Evolutionary conservation across 139 green algal species (phyloP), one percentile per base, ranked within the genome.

Genomic region (Chlorella sorokiniana): DNA sequence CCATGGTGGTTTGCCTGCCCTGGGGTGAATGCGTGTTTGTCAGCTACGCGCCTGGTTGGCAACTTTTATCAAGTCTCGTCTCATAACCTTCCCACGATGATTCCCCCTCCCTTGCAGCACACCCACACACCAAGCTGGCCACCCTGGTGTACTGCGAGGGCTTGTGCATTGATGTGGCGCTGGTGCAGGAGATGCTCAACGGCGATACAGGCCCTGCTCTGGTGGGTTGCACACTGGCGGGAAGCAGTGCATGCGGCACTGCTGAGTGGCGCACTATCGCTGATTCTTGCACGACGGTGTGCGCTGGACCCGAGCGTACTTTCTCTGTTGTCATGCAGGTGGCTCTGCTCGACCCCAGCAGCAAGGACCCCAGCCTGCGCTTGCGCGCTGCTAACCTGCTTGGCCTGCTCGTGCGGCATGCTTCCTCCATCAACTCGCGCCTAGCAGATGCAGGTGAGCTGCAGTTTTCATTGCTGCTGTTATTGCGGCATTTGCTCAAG

Each of bases 121-220:
- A 84, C 41, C 38, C 35, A 0, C 54, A 80, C 62, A 82, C 82
- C 41, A 90, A 94, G 88, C 87, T 96, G 40, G 98, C 98, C 78
- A 89, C 94, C 75, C 90, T 99, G 65, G 83, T 84, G 40, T 99
- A 98, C 87, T 93, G 98, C 65, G 94, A 98, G 92, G 95, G 91
- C 33, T 85, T 98, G 22, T 95, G 92, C 82, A 76, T 62, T 4
- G 89, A 97, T 85, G 93, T 86, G 31, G 85, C 83, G 16, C 83
- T 91, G 2, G 94, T 96, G 56, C 97, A 98, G 84, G 81, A 95
- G 51, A 89, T 98, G 29, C 92, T 98, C 84, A 98, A 97, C 88
- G 93, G 86, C 31, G 91, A 89, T 22, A 88, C 97, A 14, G 92
- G 92, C 37, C 85, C 92, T 20, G 90, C 95, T 27, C 90, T 98